A percentile compares a stretch with the other conserved stretches of the same genome.
phyloP scores from a whole-genome alignment of 1,284 basidiomycete species.

The Caloboletus inedulis region DNA sequence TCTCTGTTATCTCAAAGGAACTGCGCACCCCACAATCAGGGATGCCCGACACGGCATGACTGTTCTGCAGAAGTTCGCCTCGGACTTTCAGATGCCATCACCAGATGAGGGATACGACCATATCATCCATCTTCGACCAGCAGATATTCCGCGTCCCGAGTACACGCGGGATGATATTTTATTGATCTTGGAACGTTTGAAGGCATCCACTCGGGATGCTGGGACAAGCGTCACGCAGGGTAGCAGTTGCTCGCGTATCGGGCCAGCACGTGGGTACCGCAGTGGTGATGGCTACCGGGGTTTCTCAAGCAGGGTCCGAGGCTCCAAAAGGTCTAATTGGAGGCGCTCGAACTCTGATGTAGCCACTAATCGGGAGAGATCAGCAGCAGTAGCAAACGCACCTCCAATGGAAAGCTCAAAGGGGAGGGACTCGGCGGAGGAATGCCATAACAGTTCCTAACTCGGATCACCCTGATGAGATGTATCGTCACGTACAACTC shows the following conservation, averaged over 20 bases:
- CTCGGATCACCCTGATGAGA: conserved; percentile 16
- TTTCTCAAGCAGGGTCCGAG: conserved; percentile 18
- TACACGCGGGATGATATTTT: conserved; percentile 52
- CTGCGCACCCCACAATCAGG: conserved; percentile 67
- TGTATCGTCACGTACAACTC: conserved; percentile 23
- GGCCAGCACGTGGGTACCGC: conserved; percentile 26
- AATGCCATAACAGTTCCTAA: conserved; percentile 27
- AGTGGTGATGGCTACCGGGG: conserved; percentile 17
- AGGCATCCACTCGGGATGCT: conserved; percentile 33
- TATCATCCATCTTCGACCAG: conserved; percentile 50
- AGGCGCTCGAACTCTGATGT: conserved; percentile 15
- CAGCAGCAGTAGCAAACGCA: conserved; percentile 8
- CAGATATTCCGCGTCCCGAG: conserved; percentile 46
- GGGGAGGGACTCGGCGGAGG: conserved; percentile 20
- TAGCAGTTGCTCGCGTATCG: conserved; percentile 10
- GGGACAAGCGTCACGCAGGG: conserved; percentile 8
- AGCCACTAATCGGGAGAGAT: conserved; percentile 15
- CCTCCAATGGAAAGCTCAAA: conserved; percentile 30
- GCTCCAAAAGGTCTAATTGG: conserved; percentile 18
- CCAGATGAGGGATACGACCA: conserved; percentile 59
- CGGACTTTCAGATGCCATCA: conserved; percentile 52
- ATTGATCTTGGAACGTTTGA: conserved; percentile 48
- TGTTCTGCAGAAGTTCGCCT: conserved; percentile 58
- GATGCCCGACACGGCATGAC: conserved; percentile 51
- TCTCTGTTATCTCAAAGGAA: conserved; percentile 41